These are phyloP conservation scores for Fraxinus latifolia DNA, from an alignment of 305 asterid genomes.

Conservation along the genomic window DNA sequence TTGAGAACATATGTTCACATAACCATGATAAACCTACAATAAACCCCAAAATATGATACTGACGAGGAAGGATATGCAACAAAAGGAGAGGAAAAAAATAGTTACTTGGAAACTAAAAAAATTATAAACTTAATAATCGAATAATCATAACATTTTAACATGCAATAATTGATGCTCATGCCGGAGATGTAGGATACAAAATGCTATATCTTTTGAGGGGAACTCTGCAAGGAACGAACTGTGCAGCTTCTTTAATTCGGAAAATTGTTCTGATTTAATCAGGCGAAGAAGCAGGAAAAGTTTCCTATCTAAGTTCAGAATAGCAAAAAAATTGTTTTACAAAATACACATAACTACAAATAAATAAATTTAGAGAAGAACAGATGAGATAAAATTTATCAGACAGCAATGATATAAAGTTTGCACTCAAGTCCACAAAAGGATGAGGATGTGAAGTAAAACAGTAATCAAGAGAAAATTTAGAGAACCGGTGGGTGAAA, in stretches of 20 bases:
- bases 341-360: neutral
- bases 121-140: neutral
- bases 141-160: neutral
- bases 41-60: constrained; percentile 14
- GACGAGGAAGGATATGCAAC: constrained; percentile 2
- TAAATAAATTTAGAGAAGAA: constrained; percentile 2
- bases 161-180: constrained; percentile 9
- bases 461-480: neutral
- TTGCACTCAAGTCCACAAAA: neutral
- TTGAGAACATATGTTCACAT: constrained; percentile 11
- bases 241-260: constrained; percentile 37
- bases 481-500: neutral
- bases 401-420: neutral
- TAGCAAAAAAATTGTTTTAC: neutral
- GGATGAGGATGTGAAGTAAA: neutral
- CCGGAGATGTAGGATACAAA: neutral
- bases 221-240: constrained; percentile 35
- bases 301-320: constrained; percentile 20
- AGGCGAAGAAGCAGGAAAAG: constrained; percentile 33
- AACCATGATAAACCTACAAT: constrained; percentile 18
- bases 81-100: neutral
- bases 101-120: constrained; percentile 2
- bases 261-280: constrained; percentile 32
- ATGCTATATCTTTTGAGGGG: constrained; percentile 24
- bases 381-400: neutral